A percentile compares a stretch with the other conserved stretches of the same genome.
Evolutionary conservation across 192 early-diverging fungal genomes (phyloP).

Genomic region (Coemansia sp.): DNA sequence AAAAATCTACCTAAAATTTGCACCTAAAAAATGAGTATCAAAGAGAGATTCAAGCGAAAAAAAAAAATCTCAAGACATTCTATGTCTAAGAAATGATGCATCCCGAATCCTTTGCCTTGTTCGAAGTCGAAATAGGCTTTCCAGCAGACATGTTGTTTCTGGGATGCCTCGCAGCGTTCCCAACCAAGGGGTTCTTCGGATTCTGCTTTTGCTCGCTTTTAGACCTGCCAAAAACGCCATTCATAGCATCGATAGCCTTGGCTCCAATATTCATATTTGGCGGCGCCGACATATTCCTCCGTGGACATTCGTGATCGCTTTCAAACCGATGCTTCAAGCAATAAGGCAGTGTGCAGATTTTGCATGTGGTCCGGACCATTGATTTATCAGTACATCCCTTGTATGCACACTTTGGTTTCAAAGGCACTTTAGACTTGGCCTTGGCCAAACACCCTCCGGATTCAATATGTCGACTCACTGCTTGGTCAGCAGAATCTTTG

Average conservation of each 20-base stretch:
- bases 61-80: no score
- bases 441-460: conserved; percentile 13
- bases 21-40: background rate
- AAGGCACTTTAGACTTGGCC: conserved; percentile 30
- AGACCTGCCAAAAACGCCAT: conserved; percentile 7
- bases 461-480: conserved; percentile 27
- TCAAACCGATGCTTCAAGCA: conserved; percentile 82
- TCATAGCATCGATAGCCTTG: background rate
- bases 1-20: no score
- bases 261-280: conserved; percentile 2
- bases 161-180: conserved; percentile 6
- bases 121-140: background rate
- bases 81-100: conserved; percentile 29
- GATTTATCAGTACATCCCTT: conserved; percentile 67
- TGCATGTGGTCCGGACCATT: conserved; percentile 67
- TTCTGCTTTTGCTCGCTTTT: conserved; percentile 4
- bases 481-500: conserved; percentile 73
- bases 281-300: conserved; percentile 28
- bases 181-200: background rate
- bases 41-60: background rate
- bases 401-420: conserved; percentile 60
- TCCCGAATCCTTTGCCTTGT: conserved; percentile 28
- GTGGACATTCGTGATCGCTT: conserved; percentile 65
- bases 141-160: background rate
- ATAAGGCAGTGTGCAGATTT: conserved; percentile 62